Conservation (phyloP, 2,329 filamentous ascomycete genomes). For the Pyricularia sp. region DNA sequence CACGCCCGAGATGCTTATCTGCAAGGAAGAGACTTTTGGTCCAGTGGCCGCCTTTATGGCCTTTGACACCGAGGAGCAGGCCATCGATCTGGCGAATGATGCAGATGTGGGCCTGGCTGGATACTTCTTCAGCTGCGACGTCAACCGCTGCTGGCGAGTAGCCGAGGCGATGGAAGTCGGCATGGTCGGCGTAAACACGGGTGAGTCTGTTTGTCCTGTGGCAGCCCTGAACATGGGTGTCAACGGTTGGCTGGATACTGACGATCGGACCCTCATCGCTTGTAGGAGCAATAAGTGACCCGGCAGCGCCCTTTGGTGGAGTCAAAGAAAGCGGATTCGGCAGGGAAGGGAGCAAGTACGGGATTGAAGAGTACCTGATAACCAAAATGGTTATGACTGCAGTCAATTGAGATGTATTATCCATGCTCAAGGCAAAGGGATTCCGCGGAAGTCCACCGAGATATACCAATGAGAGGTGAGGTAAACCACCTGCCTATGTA, state of each 20-base stretch:
- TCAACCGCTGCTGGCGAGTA: slow-evolving; percentile 25
- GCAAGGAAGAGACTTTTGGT: slow-evolving; percentile 13
- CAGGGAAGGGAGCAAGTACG: slow-evolving; percentile 37
- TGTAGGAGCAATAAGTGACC: neutral
- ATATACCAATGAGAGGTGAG: neutral
- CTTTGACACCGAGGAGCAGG: slow-evolving; percentile 23
- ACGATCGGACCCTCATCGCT: neutral
- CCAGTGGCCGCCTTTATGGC: slow-evolving; percentile 11
- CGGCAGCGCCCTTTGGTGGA: slow-evolving; percentile 31
- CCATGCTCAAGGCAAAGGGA: neutral
- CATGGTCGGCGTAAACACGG: slow-evolving; percentile 54
- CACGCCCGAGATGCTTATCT: slow-evolving; percentile 10
- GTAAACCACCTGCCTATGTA: neutral
- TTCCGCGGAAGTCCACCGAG: neutral
- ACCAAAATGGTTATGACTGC: slow-evolving; percentile 29
- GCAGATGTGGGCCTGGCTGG: slow-evolving; percentile 22
- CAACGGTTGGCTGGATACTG: neutral
- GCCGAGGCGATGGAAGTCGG: slow-evolving; percentile 47
- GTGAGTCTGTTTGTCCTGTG: slow-evolving; percentile 31
- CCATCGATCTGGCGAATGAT: slow-evolving; percentile 22
- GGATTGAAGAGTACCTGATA: slow-evolving; percentile 35
- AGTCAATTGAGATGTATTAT: neutral
- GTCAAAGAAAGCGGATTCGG: slow-evolving; percentile 38
- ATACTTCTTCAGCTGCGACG: slow-evolving; percentile 16
- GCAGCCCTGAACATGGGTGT: neutral